Conservation (phyloP, 768 basidiomycete genomes). For the Goffeauzyma gilvescens region DNA sequence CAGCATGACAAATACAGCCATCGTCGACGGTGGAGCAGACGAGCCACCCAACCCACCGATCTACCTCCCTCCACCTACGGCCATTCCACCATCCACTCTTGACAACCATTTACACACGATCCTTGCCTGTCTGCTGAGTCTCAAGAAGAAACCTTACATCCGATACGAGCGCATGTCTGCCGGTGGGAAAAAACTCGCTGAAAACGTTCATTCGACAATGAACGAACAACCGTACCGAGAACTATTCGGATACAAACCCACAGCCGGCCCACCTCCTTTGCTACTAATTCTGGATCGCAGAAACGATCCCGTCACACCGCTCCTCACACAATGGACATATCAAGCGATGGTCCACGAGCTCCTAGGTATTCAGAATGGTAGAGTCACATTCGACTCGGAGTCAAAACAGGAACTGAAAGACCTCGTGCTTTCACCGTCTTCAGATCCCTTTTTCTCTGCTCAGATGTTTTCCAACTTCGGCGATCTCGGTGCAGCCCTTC, state of each 20-base stretch:
- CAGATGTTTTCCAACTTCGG: slow-evolving; percentile 88
- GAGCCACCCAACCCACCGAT: slow-evolving; percentile 31
- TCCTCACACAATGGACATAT: slow-evolving; percentile 96
- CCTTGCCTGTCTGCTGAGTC: slow-evolving; percentile 64
- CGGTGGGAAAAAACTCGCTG: slow-evolving; percentile 75
- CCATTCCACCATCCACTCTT: slow-evolving; percentile 39
- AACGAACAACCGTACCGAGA: slow-evolving; percentile 48
- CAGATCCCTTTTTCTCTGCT: slow-evolving; percentile 82
- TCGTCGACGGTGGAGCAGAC: slow-evolving; percentile 25
- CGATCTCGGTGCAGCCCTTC: slow-evolving; percentile 77
- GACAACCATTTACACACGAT: slow-evolving; percentile 64
- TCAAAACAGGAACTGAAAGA: slow-evolving; percentile 79
- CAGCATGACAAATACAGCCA: slow-evolving; percentile 39
- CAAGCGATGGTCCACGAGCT: slow-evolving; percentile 99
- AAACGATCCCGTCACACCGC: slow-evolving; percentile 90
- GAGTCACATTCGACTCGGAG: slow-evolving; percentile 70
- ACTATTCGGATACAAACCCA: slow-evolving; percentile 79
- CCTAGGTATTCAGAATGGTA: slow-evolving; percentile 77
- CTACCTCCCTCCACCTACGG: slow-evolving; percentile 26
- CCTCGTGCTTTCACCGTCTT: slow-evolving; percentile 73
- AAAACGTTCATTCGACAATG: slow-evolving; percentile 60
- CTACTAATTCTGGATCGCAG: slow-evolving; percentile 82
- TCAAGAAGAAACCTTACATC: slow-evolving; percentile 89
- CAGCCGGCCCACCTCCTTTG: slow-evolving; percentile 60
- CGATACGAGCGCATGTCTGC: slow-evolving; percentile 82